Evolutionary conservation across 2,329 filamentous ascomycete genomes (phyloP), one percentile per base, ranked within the genome.

Genomic region (Epichloe sibirici): DNA sequence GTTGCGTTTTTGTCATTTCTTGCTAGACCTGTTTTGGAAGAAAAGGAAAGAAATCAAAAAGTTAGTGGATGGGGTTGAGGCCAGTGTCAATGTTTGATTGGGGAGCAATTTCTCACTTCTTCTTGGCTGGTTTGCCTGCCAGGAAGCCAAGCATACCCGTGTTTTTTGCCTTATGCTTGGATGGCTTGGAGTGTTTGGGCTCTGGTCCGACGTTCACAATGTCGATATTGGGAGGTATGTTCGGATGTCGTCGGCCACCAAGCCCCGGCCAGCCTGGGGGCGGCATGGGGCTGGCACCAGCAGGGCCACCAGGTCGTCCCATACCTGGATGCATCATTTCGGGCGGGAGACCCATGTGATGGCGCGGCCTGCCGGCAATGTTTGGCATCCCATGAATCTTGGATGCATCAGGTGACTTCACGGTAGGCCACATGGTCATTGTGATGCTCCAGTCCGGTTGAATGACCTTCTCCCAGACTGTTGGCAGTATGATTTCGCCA

Each of bases 401-500:
- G 28, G 52, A 44, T 37, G 12, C 25, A 25, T 23, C 38, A 12
- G 39, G 45, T 44, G 58, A 58, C 60, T 74, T 73, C 9, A 78
- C 74, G 67, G 76, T 72, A 2, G 77, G 77, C 77, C 77, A 81
- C 76, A 81, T 79, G 40, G 77, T 71, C 75, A 78, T 78, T 9
- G 71, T 76, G 52, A 77, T 72, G 17, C 62, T 60, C 70, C 67
- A 71, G 64, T 90, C 87, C 2, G 88, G 88, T 66, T 91, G 78
- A 49, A 93, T 74, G 45, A 88, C 84, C 59, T 83, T 86, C 58
- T 90, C 87, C 88, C 88, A 93, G 13, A 91, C 81, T 6, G 66
- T 62, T 5, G 87, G 86, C 42, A 93, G 78, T 60, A 93, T 90
- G 57, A 91, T 90, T 65, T 93, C 85, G 42, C 85, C 85, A 60